Percentiles rank a stretch among this genome's conserved stretches.
Conservation (phyloP, 176 grass and related monocot species). For the Canna indica region DNA sequence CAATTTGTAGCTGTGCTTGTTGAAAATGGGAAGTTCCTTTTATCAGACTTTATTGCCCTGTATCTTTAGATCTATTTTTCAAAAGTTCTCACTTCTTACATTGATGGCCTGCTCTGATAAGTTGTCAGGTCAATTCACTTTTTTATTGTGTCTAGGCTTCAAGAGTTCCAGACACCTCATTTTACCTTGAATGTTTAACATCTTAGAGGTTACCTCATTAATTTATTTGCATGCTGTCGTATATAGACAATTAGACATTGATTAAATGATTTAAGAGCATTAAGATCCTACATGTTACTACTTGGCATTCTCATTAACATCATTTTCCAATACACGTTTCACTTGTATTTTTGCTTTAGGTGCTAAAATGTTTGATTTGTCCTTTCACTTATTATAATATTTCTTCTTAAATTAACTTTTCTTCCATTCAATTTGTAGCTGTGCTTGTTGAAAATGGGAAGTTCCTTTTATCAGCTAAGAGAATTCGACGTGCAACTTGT, state of each 20-base stretch:
- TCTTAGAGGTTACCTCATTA: neutral
- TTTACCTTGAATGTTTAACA: neutral
- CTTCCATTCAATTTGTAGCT: conserved; percentile 2
- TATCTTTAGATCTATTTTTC: too few relatives aligned
- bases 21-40: conserved; percentile 22
- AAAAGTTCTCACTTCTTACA: too few relatives aligned
- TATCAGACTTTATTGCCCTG: too few relatives aligned
- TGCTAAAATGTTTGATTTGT: neutral
- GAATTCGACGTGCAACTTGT: conserved; percentile 16
- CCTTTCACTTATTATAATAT: neutral
- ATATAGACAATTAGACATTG: too few relatives aligned
- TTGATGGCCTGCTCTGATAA: too few relatives aligned
- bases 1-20: conserved; percentile 16
- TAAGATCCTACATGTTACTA: too few relatives aligned
- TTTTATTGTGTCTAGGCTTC: neutral
- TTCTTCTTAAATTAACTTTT: neutral
- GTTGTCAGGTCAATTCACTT: neutral
- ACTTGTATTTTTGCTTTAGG: neutral
- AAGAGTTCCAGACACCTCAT: neutral
- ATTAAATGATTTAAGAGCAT: too few relatives aligned
- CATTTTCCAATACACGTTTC: too few relatives aligned
- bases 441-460: conserved; percentile 23
- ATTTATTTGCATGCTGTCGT: neutral
- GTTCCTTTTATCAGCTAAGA: conserved; percentile 19
- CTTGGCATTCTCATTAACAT: too few relatives aligned